These are phyloP conservation scores for Phytophthora pinifolia DNA, from an alignment of 352 stramenopile species.

Conservation along the genomic window DNA sequence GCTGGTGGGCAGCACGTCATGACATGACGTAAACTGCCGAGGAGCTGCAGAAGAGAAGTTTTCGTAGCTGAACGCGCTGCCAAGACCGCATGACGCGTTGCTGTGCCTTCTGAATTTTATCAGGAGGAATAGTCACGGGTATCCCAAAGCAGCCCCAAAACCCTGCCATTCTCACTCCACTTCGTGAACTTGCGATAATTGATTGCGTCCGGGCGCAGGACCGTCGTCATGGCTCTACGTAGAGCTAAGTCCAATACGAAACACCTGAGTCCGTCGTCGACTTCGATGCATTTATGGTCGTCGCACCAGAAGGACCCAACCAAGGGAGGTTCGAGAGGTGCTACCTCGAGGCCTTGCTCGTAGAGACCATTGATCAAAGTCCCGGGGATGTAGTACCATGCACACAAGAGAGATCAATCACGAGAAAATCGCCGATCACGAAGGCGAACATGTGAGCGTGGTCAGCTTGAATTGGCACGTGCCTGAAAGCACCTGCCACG, in stretches of 20 bases:
- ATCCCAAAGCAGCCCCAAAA: background rate
- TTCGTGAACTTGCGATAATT: conserved; percentile 5
- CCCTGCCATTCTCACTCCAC: background rate
- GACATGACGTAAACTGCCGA: conserved; percentile 1
- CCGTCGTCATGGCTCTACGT: too few species aligned
- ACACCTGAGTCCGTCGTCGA: background rate
- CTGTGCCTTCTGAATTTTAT: conserved; percentile 5
- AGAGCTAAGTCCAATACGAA: background rate
- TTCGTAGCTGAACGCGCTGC: background rate
- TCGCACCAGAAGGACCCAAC: conserved; percentile 6
- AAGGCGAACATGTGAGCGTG: conserved; percentile 15
- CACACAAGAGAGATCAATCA: conserved; percentile 7
- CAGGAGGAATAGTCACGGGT: conserved; percentile 3
- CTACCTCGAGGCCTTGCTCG: background rate
- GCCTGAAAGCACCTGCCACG: conserved; percentile 5
- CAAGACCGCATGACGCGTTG: background rate
- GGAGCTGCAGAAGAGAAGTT: background rate
- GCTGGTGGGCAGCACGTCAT: background rate
- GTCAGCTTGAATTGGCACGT: conserved; percentile 9
- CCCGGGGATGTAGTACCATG: background rate
- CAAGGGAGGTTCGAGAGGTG: too few species aligned
- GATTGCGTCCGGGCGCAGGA: background rate
- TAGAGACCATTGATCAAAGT: conserved; percentile 9
- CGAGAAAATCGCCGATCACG: conserved; percentile 1
- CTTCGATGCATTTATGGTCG: background rate